These are phyloP conservation scores for Asterochloris erici DNA, from an alignment of 139 green algal species.

Conservation along the genomic window DNA sequence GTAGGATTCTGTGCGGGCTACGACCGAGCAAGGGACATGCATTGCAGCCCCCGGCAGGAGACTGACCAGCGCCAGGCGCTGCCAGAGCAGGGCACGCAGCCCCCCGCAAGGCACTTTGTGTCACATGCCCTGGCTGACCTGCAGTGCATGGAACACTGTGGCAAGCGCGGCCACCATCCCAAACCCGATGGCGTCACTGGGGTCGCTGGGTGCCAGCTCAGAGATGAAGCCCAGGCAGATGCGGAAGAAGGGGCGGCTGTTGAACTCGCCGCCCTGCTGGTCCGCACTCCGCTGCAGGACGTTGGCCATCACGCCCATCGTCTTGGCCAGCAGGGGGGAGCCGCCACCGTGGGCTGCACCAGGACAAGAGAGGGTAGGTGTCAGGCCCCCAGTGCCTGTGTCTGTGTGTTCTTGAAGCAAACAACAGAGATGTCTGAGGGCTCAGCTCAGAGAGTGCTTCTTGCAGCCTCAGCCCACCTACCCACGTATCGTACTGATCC, in stretches of 20 bases:
- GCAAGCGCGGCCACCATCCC: slow-evolving; percentile 22
- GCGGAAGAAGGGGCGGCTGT: slow-evolving; percentile 91
- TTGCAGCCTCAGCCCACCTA: neutral
- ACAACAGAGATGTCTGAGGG: neutral
- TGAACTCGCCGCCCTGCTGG: slow-evolving; percentile 73
- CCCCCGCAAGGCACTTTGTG: too few species aligned
- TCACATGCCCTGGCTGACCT: too few species aligned
- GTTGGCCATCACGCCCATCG: slow-evolving; percentile 65
- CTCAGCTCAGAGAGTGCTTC: neutral
- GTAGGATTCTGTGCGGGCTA: too few species aligned
- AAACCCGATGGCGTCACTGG: slow-evolving; percentile 28
- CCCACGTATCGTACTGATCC: neutral
- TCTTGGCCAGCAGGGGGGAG: slow-evolving; percentile 58
- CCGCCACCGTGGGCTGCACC: slow-evolving; percentile 48
- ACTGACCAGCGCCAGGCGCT: too few species aligned
- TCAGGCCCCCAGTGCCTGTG: neutral
- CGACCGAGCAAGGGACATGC: neutral
- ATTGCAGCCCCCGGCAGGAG: neutral
- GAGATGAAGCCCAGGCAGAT: slow-evolving; percentile 79
- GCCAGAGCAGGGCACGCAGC: too few species aligned
- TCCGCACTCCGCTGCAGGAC: slow-evolving; percentile 68
- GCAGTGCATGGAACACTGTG: neutral
- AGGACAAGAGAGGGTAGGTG: neutral
- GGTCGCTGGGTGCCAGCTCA: slow-evolving; percentile 68
- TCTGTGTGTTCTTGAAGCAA: neutral